phyloP scores from a whole-genome alignment of 1,139 yeast species.

The Geotrichum aggregatum region DNA sequence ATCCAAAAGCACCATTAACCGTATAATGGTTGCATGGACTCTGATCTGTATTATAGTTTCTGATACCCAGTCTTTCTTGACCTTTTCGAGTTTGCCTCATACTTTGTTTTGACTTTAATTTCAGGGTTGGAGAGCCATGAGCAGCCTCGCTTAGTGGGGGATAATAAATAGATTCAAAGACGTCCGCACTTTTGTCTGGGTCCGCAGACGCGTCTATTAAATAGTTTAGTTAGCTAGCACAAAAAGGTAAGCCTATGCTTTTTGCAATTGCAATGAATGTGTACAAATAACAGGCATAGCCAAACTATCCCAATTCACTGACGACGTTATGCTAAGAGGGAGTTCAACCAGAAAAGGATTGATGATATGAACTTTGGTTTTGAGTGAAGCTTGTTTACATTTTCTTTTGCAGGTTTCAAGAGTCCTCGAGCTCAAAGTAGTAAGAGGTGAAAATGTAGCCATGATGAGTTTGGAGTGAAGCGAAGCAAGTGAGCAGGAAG shows the following conservation, averaged over 20 bases:
- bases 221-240: not conserved
- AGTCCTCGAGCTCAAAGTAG: not conserved
- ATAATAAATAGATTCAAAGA: not conserved
- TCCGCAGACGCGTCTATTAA: not conserved
- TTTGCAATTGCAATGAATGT: too few relatives aligned
- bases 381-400: slow-evolving; percentile 3
- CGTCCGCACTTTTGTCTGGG: not conserved
- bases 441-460: not conserved
- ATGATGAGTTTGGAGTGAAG: not conserved
- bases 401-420: slow-evolving; percentile 11
- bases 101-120: not conserved
- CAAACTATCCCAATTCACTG: slow-evolving; percentile 10
- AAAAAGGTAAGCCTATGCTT: too few relatives aligned
- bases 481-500: not conserved
- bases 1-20: too few relatives aligned
- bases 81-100: not conserved
- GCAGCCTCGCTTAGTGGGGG: slow-evolving; percentile 2
- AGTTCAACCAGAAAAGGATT: slow-evolving; percentile 12
- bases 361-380: slow-evolving; percentile 6
- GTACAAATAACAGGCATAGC: slow-evolving; percentile 10
- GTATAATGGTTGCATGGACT: too few relatives aligned
- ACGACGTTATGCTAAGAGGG: slow-evolving; percentile 11
- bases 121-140: not conserved
- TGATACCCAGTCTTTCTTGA: not conserved
- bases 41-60: too few relatives aligned